phyloP scores from a whole-genome alignment of 2,329 filamentous ascomycete genomes.

The Colletotrichum eleusines region DNA sequence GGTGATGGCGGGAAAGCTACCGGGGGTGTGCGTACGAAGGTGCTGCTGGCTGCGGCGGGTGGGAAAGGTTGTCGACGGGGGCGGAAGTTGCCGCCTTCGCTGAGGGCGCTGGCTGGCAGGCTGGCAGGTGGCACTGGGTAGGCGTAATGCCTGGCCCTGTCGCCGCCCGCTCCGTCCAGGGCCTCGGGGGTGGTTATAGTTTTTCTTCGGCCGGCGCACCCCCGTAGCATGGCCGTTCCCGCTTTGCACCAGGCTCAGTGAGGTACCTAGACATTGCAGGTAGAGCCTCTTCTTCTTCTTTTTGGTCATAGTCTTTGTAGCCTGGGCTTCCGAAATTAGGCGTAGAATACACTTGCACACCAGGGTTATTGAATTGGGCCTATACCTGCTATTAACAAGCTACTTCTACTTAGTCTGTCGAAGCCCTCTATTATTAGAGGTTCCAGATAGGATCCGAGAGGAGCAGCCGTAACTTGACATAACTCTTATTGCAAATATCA shows the following conservation, averaged over 20 bases:
- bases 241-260: not conserved
- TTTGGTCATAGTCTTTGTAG: not conserved
- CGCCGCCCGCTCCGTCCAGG: not conserved
- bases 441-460: not conserved
- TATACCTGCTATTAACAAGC: not conserved
- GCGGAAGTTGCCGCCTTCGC: constrained; percentile 36
- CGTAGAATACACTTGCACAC: not conserved
- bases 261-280: not conserved
- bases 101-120: constrained; percentile 7
- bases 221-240: not conserved
- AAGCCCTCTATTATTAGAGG: not conserved
- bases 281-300: not conserved
- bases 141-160: constrained; percentile 21
- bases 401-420: not conserved
- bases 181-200: constrained; percentile 13
- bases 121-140: constrained; percentile 19
- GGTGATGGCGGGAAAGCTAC: constrained; percentile 14
- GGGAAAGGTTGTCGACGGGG: constrained; percentile 34
- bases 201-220: constrained; percentile 12
- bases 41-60: not conserved
- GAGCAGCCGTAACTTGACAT: not conserved
- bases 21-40: constrained; percentile 1
- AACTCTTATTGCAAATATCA: not conserved
- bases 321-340: not conserved
- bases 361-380: not conserved